Base-by-base conservation (phyloP, 768 basidiomycete species). In the Coprinopsis cinerea region DNA sequence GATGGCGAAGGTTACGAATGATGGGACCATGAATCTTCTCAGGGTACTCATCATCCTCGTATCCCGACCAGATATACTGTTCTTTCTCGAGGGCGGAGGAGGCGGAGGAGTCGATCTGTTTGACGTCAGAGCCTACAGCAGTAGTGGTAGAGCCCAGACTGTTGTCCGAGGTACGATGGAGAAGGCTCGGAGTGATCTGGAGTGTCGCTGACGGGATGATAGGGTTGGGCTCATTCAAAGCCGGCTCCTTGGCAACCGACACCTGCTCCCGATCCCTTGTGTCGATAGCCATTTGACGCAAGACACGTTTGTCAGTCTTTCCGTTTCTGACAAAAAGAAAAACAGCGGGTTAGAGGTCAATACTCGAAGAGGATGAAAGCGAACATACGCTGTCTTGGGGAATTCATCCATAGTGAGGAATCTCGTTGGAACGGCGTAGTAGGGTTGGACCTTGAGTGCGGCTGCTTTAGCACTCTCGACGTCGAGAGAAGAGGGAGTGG, bases 371-470 rank as follows among this genome's bases (percentile, higher is more conserved):
- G 24, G 39, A 35, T n/a, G 24, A 24, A 47, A 27, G 48, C 25
- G 13, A 32, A 57, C 75, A 52, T 59, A 78, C 76, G 67, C 53
- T 20, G 81, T 83, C 55, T 74, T 71, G 6, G 80, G 79, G 56
- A 82, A 75, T 27, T 66, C 64, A 17, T 67, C 67, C 41, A 81
- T 62, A 2, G 66, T 59, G 24, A 77, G 40, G 51, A 71, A 70
- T 26, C 68, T 68, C 2, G 72, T 68, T 9, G 81, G 79, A 4
- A 81, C 75, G 9, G 79, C 81, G 57, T 82, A 82, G 59, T 80
- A 78, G 3, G 81, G 79, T 54, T 78, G 77, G 2, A 77, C 64
- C 51, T 75, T 71, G n/a, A 73, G 65, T 1, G 74, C 65, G 14
- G 73, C 72, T 24, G 62, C 61, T 49, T 61, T 66, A n/a, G 78